Conservation (phyloP, 345 rosid genomes). For the Euclidium syriacum region DNA sequence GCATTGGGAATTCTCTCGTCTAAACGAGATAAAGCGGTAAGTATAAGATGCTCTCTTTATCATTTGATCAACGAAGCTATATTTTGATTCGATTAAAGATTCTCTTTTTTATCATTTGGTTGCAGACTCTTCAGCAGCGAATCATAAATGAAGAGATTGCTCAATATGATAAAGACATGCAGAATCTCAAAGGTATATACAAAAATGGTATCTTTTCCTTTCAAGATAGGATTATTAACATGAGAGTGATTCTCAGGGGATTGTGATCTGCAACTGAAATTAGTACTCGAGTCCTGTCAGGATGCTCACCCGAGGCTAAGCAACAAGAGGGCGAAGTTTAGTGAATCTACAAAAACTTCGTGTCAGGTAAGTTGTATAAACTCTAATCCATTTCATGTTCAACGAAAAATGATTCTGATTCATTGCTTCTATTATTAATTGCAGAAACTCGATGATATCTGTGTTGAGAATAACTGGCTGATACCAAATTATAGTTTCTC, state of each 20-base stretch:
- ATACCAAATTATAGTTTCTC: constrained; percentile 51
- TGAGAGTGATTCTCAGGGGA: constrained; percentile 30
- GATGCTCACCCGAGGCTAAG: constrained; percentile 25
- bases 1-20: constrained; percentile 47
- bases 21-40: constrained; percentile 68
- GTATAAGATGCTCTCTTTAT: neutral
- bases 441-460: constrained; percentile 64
- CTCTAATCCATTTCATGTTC: neutral
- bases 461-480: constrained; percentile 49
- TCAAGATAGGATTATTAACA: neutral
- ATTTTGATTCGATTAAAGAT: no score
- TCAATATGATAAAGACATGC: constrained; percentile 46
- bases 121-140: constrained; percentile 66
- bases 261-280: constrained; percentile 43
- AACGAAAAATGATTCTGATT: neutral
- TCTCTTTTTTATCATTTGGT: neutral
- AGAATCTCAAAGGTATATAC: constrained; percentile 41
- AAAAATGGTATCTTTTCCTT: neutral
- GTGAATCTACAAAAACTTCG: constrained; percentile 34
- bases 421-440: neutral
- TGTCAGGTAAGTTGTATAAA: constrained; percentile 50
- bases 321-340: constrained; percentile 28
- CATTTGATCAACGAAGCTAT: constrained; percentile 6
- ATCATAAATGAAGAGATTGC: constrained; percentile 65
- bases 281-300: constrained; percentile 42